Percentiles rank a stretch among this genome's conserved stretches.
Conservation (phyloP, 1,139 yeast species). For the Magnusiomyces magnusii region DNA sequence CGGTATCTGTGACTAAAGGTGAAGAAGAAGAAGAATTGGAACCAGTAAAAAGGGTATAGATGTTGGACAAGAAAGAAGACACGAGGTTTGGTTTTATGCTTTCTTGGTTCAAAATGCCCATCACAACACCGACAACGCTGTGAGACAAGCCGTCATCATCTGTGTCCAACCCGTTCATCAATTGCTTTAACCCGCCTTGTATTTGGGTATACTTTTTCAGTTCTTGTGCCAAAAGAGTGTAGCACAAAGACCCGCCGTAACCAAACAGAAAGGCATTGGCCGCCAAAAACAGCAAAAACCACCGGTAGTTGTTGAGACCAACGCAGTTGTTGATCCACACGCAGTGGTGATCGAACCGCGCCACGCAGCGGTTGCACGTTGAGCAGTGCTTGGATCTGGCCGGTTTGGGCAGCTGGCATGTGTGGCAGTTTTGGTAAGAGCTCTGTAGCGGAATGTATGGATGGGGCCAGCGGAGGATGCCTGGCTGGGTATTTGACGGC, state of each 20-base stretch:
- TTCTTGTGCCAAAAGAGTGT: conserved; percentile 26
- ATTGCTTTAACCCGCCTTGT: too few relatives aligned
- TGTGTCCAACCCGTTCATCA: too few relatives aligned
- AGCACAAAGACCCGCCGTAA: conserved; percentile 52
- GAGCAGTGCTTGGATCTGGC: conserved; percentile 90
- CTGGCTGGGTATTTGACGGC: too few relatives aligned
- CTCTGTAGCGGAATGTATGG: conserved; percentile 1
- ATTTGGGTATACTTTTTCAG: background rate
- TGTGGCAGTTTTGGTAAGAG: conserved; percentile 37
- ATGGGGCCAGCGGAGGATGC: background rate
- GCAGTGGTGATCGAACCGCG: conserved; percentile 84
- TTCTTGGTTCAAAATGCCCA: too few relatives aligned
- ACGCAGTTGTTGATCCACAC: conserved; percentile 92
- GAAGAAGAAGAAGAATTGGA: background rate
- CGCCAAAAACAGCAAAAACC: conserved; percentile 56
- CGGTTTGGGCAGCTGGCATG: conserved; percentile 66
- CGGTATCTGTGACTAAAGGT: background rate
- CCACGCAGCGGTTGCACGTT: conserved; percentile 58
- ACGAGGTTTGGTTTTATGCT: too few relatives aligned
- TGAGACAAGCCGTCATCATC: too few relatives aligned
- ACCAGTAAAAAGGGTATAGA: background rate
- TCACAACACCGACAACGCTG: too few relatives aligned
- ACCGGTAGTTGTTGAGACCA: conserved; percentile 66
- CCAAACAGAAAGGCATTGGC: conserved; percentile 48
- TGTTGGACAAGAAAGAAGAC: too few relatives aligned